These are phyloP conservation scores for Xylaria castorea DNA, from an alignment of 495 filamentous ascomycete species.

Conservation along the genomic window DNA sequence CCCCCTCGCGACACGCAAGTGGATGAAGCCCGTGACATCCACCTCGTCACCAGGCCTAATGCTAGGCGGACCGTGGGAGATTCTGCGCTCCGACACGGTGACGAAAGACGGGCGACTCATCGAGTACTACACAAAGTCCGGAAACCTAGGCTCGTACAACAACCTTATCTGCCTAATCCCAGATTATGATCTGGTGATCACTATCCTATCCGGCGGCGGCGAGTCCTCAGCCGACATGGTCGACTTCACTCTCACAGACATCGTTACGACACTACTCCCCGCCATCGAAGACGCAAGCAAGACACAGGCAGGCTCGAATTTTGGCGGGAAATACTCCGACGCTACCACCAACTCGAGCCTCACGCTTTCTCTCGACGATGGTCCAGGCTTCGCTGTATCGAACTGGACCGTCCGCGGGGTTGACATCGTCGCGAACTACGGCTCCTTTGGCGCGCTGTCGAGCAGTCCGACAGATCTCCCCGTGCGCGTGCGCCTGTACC, in stretches of 20 bases:
- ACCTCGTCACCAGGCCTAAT: conserved; percentile 52
- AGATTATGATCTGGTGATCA: conserved; percentile 60
- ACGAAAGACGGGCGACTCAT: conserved; percentile 49
- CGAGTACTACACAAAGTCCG: conserved; percentile 64
- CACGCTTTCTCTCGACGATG: conserved; percentile 50
- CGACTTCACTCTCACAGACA: conserved; percentile 40
- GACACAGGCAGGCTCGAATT: conserved; percentile 45
- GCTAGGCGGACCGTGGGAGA: conserved; percentile 66
- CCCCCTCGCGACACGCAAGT: conserved; percentile 53
- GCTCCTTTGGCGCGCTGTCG: conserved; percentile 34
- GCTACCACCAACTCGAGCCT: conserved; percentile 50
- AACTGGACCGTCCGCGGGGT: conserved; percentile 50
- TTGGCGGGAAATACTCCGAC: conserved; percentile 50
- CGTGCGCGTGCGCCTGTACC: conserved; percentile 40
- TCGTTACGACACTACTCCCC: conserved; percentile 49
- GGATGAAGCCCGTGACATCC: conserved; percentile 60
- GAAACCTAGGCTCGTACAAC: conserved; percentile 57
- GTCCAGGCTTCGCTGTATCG: conserved; percentile 49
- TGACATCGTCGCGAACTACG: conserved; percentile 47
- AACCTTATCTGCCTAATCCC: conserved; percentile 54
- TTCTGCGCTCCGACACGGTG: conserved; percentile 44
- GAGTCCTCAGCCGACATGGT: conserved; percentile 32
- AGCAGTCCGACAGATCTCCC: conserved; percentile 27
- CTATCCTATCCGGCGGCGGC: conserved; percentile 51
- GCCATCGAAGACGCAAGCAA: conserved; percentile 55